Percentiles rank a stretch among this genome's conserved stretches.
Conservation (phyloP, 257 asterid genomes). For the Fraxinus anomala region DNA sequence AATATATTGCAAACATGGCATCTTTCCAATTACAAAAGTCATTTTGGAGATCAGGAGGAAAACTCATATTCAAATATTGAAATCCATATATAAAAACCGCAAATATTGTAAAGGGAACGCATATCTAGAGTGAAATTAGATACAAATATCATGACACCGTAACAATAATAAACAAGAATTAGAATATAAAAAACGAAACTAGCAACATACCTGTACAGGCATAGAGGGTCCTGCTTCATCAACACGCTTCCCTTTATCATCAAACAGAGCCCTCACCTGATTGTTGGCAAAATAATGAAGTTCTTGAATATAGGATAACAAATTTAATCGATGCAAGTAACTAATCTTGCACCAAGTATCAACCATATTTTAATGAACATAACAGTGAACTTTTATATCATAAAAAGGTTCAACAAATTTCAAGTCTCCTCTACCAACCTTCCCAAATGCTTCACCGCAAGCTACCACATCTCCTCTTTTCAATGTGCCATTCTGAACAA, state of each 20-base stretch:
- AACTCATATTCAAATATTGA: background rate
- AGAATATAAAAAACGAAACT: slow-evolving; percentile 8
- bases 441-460: slow-evolving; percentile 98
- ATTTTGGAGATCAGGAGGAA: slow-evolving; percentile 1
- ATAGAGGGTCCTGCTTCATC: slow-evolving; percentile 88
- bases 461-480: slow-evolving; percentile 79
- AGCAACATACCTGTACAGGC: slow-evolving; percentile 81
- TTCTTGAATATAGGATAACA: slow-evolving; percentile 24
- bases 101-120: background rate
- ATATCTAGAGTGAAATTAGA: background rate
- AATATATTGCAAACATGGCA: no score
- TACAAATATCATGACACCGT: background rate
- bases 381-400: background rate
- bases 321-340: slow-evolving; percentile 1
- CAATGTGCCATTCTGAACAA: slow-evolving; percentile 95
- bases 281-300: slow-evolving; percentile 30
- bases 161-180: slow-evolving; percentile 10
- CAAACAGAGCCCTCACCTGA: slow-evolving; percentile 95
- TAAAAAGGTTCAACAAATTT: slow-evolving; percentile 5
- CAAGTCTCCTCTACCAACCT: slow-evolving; percentile 59
- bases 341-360: background rate
- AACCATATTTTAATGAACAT: background rate
- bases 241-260: slow-evolving; percentile 78
- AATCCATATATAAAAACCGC: slow-evolving; percentile 9
- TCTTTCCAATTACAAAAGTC: slow-evolving; percentile 10